Conservation (phyloP, 2,329 filamentous ascomycete species). For the Kalaharituber pfeilii region DNA sequence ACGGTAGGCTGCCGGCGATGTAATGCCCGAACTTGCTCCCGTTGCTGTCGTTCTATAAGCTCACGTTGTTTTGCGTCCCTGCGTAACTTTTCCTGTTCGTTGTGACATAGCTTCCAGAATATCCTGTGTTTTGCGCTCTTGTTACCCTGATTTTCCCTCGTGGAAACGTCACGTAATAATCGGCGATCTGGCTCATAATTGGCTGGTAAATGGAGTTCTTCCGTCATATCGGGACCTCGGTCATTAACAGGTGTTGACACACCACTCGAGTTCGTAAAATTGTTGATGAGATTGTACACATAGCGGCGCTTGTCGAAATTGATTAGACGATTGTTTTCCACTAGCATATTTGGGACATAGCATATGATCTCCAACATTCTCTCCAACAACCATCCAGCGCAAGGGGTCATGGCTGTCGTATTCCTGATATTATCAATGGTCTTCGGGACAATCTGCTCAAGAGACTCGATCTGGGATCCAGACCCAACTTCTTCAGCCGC, state of each 20-base stretch:
- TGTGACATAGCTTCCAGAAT: constrained; percentile 21
- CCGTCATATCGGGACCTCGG: constrained; percentile 1
- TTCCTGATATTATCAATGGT: constrained; percentile 15
- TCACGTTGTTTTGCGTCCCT: constrained; percentile 23
- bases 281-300: constrained; percentile 24
- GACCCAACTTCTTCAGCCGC: constrained; percentile 16
- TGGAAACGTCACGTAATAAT: constrained; percentile 20
- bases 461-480: constrained; percentile 18
- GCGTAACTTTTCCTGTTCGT: constrained; percentile 23
- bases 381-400: constrained; percentile 23
- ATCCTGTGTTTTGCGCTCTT: constrained; percentile 20
- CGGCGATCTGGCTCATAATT: constrained; percentile 12
- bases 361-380: constrained; percentile 24
- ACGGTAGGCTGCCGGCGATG: constrained; percentile 20
- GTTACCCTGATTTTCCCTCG: constrained; percentile 19
- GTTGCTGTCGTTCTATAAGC: constrained; percentile 22
- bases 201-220: not conserved
- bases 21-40: constrained; percentile 19
- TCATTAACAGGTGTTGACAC: constrained; percentile 4
- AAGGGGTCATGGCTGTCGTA: constrained; percentile 21
- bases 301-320: constrained; percentile 25
- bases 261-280: constrained; percentile 20
- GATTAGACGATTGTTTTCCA: constrained; percentile 24
- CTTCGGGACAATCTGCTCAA: constrained; percentile 22
- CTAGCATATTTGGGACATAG: constrained; percentile 24